A percentile compares a stretch with the other conserved stretches of the same genome.
These are phyloP conservation scores for Eucalyptus melliodora DNA, from an alignment of 345 rosid genomes.

Conservation along the genomic window DNA sequence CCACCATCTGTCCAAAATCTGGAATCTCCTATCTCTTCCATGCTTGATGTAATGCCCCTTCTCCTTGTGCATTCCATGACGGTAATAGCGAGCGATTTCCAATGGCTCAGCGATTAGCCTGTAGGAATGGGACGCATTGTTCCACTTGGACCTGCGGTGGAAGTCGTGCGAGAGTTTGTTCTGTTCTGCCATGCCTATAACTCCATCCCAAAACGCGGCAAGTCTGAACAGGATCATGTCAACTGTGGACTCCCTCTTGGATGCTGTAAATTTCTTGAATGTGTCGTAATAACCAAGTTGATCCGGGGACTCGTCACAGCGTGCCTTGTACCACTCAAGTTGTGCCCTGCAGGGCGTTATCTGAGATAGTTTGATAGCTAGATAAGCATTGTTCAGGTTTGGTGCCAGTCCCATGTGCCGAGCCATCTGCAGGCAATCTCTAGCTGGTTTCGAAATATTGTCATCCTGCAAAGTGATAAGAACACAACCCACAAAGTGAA, in stretches of 20 bases:
- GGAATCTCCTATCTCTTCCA: constrained; percentile 59
- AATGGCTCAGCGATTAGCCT: constrained; percentile 73
- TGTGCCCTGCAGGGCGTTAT: neutral
- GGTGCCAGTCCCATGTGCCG: neutral
- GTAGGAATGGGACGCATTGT: constrained; percentile 49
- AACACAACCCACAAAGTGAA: neutral
- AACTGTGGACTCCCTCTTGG: neutral
- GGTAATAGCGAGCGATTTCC: constrained; percentile 68
- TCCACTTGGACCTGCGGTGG: constrained; percentile 41
- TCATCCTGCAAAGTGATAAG: neutral
- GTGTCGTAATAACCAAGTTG: neutral
- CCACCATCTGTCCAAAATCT: neutral
- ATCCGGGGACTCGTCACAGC: neutral
- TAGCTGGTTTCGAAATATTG: neutral
- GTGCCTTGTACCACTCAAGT: neutral
- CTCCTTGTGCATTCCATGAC: neutral
- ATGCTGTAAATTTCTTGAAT: neutral
- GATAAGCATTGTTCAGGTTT: neutral
- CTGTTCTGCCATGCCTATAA: neutral
- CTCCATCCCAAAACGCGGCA: neutral
- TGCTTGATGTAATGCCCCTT: neutral
- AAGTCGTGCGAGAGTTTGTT: constrained; percentile 68
- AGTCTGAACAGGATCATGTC: neutral
- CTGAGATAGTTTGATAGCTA: neutral
- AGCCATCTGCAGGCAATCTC: neutral